Evolutionary conservation across 768 basidiomycete genomes (phyloP).

Genomic region (Rhodosporidiobolus odoratus): DNA sequence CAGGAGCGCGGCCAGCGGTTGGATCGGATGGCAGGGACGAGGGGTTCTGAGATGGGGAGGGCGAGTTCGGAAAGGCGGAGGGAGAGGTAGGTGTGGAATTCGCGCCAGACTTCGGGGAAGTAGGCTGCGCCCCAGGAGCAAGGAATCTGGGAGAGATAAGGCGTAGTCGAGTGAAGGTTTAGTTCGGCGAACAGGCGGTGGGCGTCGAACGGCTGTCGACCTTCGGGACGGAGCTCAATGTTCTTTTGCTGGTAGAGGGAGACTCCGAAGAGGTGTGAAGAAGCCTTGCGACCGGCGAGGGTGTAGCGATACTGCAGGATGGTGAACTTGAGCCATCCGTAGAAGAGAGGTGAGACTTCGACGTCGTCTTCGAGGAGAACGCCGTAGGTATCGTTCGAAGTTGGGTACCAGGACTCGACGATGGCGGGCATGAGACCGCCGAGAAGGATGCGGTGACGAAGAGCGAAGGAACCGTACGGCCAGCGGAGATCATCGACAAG

Average conservation of each 20-base stretch:
- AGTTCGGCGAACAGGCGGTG: conserved; percentile 54
- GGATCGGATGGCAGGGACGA: conserved; percentile 72
- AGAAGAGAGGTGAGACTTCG: conserved; percentile 76
- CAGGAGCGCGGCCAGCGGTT: conserved; percentile 76
- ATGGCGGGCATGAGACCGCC: conserved; percentile 76
- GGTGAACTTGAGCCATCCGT: conserved; percentile 78
- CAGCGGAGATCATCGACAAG: conserved; percentile 57
- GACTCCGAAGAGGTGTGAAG: conserved; percentile 63
- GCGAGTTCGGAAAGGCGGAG: conserved; percentile 61
- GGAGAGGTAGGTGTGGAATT: conserved; percentile 72
- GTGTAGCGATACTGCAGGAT: conserved; percentile 66
- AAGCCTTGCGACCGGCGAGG: conserved; percentile 44
- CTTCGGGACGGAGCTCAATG: conserved; percentile 64
- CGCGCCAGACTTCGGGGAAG: conserved; percentile 82
- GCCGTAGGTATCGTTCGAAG: conserved; percentile 66
- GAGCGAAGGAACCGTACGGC: conserved; percentile 57
- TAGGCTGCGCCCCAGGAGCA: conserved; percentile 90
- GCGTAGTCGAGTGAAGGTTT: conserved; percentile 52
- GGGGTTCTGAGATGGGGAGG: conserved; percentile 47
- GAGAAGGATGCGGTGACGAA: conserved; percentile 70
- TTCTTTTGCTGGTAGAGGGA: conserved; percentile 83
- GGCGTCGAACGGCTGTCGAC: conserved; percentile 65
- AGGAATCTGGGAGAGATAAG: conserved; percentile 79
- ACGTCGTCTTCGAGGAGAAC: conserved; percentile 79
- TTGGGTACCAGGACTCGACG: conserved; percentile 84